Conservation (phyloP, 148 eudicot species). For the Cornus suecica region DNA sequence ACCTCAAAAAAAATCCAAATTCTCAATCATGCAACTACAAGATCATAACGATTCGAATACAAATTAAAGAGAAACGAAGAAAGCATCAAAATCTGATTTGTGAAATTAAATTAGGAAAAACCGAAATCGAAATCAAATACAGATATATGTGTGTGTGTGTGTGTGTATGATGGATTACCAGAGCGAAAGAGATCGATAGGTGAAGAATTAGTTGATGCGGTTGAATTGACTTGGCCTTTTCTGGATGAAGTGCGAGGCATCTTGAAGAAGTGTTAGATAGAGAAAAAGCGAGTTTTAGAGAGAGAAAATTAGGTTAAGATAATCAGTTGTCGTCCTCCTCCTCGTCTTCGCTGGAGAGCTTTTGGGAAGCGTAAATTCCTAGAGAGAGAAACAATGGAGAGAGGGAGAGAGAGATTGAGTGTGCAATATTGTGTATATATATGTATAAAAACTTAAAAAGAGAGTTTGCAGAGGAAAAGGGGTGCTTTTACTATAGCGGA, state of each 20-base stretch:
- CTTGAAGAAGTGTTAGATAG: slow-evolving; percentile 6
- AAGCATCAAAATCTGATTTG: not conserved
- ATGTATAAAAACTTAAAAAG: no score
- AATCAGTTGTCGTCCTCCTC: not conserved
- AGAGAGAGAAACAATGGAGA: not conserved
- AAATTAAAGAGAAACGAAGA: not conserved
- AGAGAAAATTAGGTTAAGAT: not conserved
- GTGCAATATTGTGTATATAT: not conserved
- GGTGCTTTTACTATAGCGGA: not conserved
- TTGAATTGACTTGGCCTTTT: slow-evolving; percentile 15
- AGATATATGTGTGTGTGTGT: no score
- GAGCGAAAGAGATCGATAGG: slow-evolving; percentile 12
- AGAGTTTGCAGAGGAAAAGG: not conserved
- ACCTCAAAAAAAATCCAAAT: not conserved
- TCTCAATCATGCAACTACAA: not conserved
- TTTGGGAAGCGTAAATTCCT: not conserved
- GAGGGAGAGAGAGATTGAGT: not conserved
- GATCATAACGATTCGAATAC: not conserved
- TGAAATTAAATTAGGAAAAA: not conserved
- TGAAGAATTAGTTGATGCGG: slow-evolving; percentile 9
- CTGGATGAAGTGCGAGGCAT: slow-evolving; percentile 18
- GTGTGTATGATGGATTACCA: slow-evolving; percentile 6
- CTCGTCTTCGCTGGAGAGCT: slow-evolving; percentile 8
- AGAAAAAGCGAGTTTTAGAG: not conserved
- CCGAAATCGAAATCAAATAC: not conserved